Percentiles rank a stretch among this genome's conserved stretches.
These are phyloP conservation scores for Cytospora schulzeri DNA, from an alignment of 2,329 filamentous ascomycete species.

Conservation along the genomic window DNA sequence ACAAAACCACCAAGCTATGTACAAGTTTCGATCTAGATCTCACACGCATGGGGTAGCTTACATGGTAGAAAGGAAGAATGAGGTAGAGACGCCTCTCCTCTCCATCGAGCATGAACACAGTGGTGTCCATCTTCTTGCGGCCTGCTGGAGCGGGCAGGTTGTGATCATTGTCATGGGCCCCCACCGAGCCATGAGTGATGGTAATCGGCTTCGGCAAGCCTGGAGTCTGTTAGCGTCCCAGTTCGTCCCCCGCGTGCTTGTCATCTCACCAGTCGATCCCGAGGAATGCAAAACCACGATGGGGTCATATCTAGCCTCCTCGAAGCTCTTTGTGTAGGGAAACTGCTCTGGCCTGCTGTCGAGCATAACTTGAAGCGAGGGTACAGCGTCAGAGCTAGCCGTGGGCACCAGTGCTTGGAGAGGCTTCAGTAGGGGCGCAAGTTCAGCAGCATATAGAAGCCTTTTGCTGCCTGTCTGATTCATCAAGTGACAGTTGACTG, in stretches of 20 bases:
- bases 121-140: constrained; percentile 27
- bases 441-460: constrained; percentile 29
- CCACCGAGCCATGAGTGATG: constrained; percentile 31
- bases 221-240: not conserved
- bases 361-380: constrained; percentile 3
- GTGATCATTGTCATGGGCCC: constrained; percentile 27
- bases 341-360: constrained; percentile 26
- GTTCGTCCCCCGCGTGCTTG: not conserved
- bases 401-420: not conserved
- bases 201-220: constrained; percentile 30
- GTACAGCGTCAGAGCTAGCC: not conserved
- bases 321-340: constrained; percentile 30
- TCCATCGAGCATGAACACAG: constrained; percentile 29
- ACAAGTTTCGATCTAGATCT: not conserved
- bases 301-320: constrained; percentile 30
- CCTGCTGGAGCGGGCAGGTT: constrained; percentile 28
- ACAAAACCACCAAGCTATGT: constrained; percentile 31
- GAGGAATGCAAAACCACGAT: constrained; percentile 34
- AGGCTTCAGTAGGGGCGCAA: constrained; percentile 6
- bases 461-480: constrained; percentile 28
- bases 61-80: constrained; percentile 33
- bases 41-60: constrained; percentile 8
- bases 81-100: constrained; percentile 29
- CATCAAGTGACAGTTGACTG: constrained; percentile 30
- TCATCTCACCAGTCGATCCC: constrained; percentile 32